Conservation (phyloP, 2,329 filamentous ascomycete genomes). For the Hirsutella rhossiliensis region DNA sequence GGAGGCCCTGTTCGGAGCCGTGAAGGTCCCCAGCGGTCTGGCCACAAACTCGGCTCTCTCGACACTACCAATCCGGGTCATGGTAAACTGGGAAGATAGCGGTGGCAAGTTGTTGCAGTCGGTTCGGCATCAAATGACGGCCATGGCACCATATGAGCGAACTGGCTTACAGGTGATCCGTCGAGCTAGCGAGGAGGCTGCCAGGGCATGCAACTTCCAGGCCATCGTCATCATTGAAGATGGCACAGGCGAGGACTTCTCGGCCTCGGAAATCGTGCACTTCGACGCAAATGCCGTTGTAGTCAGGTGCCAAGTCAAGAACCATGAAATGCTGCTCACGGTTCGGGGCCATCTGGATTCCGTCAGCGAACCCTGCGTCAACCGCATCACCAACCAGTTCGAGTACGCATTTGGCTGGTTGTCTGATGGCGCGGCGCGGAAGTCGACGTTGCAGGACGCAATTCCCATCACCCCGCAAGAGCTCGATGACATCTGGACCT, state of each 20-base stretch:
- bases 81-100: conserved; percentile 2
- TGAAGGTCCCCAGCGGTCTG: conserved; percentile 3
- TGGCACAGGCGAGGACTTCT: background rate
- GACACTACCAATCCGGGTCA: conserved; percentile 6
- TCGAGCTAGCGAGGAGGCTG: conserved; percentile 2
- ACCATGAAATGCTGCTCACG: background rate
- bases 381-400: conserved; percentile 3
- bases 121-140: conserved; percentile 12
- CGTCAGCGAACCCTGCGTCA: conserved; percentile 1
- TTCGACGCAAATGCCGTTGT: background rate
- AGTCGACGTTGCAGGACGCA: background rate
- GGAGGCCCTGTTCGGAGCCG: conserved; percentile 17
- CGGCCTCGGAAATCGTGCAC: background rate
- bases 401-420: conserved; percentile 4
- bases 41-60: background rate
- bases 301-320: background rate
- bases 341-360: background rate
- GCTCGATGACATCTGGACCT: background rate
- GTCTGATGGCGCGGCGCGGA: background rate
- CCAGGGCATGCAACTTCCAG: conserved; percentile 6
- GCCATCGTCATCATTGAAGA: conserved; percentile 3
- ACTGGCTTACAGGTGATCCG: conserved; percentile 17
- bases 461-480: conserved; percentile 4
- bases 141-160: conserved; percentile 13
- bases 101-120: conserved; percentile 2